These are phyloP conservation scores for Bocquillonia castaneifolia DNA, from an alignment of 441 rosid species.

Conservation along the genomic window DNA sequence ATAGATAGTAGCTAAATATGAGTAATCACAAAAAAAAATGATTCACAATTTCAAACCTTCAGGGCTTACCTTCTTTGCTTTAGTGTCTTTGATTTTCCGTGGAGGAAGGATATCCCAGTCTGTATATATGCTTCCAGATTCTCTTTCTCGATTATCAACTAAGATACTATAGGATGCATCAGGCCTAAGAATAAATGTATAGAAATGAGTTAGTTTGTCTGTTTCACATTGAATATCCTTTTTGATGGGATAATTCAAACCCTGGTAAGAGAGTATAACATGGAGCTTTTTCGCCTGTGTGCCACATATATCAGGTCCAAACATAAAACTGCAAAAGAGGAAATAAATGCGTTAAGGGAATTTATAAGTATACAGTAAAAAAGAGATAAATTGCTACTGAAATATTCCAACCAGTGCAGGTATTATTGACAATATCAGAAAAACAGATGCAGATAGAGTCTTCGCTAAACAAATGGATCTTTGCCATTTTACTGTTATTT, in stretches of 20 bases:
- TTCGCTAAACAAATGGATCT: no score
- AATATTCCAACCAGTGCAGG: no score
- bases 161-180: constrained; percentile 91
- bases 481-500: no score
- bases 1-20: no score
- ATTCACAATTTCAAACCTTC: constrained; percentile 8
- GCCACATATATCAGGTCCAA: constrained; percentile 97
- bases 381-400: background rate
- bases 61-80: constrained; percentile 67
- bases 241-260: constrained; percentile 77
- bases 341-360: constrained; percentile 16
- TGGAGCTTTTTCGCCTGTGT: constrained; percentile 94
- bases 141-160: constrained; percentile 84
- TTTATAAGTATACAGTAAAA: background rate
- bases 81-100: constrained; percentile 81
- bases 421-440: no score
- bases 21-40: no score
- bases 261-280: constrained; percentile 80
- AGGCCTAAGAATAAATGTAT: constrained; percentile 79
- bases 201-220: constrained; percentile 89
- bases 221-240: constrained; percentile 98
- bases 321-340: constrained; percentile 96
- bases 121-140: constrained; percentile 77
- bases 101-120: constrained; percentile 95
- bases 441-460: no score